These are phyloP conservation scores for Verticillium zaregamsianum DNA, from an alignment of 2,329 filamentous ascomycete genomes.

Conservation along the genomic window DNA sequence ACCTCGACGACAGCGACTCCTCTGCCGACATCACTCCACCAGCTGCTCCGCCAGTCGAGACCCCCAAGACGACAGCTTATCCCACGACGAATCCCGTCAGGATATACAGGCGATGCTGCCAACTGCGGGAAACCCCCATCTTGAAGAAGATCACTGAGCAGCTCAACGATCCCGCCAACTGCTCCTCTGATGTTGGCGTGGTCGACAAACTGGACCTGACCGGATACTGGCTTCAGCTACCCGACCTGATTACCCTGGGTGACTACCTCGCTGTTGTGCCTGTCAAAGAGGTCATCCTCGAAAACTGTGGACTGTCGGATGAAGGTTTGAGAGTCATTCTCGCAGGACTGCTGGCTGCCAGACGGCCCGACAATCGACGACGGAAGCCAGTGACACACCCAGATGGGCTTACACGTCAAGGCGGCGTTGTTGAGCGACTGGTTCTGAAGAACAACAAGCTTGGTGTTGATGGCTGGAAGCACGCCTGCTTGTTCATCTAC, in stretches of 20 bases:
- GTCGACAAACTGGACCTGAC: slow-evolving; percentile 81
- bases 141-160: slow-evolving; percentile 90
- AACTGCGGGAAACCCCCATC: slow-evolving; percentile 87
- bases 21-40: slow-evolving; percentile 27
- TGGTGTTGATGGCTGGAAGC: slow-evolving; percentile 82
- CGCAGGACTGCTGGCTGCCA: slow-evolving; percentile 78
- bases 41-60: slow-evolving; percentile 43
- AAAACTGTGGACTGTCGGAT: slow-evolving; percentile 83
- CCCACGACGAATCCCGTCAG: slow-evolving; percentile 88
- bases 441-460: slow-evolving; percentile 92
- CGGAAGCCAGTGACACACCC: slow-evolving; percentile 33
- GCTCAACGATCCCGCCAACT: slow-evolving; percentile 67
- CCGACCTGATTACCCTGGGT: slow-evolving; percentile 81
- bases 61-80: slow-evolving; percentile 44
- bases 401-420: slow-evolving; percentile 41
- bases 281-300: slow-evolving; percentile 78
- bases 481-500: slow-evolving; percentile 85
- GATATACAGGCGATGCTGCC: slow-evolving; percentile 92
- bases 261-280: slow-evolving; percentile 95
- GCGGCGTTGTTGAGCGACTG: slow-evolving; percentile 79
- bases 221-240: slow-evolving; percentile 76
- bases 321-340: slow-evolving; percentile 84
- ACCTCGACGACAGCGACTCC: slow-evolving; percentile 64
- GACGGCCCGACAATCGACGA: slow-evolving; percentile 55
- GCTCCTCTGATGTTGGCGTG: slow-evolving; percentile 63